Conservation (phyloP, 1,284 basidiomycete species). For the Meira nashicola region DNA sequence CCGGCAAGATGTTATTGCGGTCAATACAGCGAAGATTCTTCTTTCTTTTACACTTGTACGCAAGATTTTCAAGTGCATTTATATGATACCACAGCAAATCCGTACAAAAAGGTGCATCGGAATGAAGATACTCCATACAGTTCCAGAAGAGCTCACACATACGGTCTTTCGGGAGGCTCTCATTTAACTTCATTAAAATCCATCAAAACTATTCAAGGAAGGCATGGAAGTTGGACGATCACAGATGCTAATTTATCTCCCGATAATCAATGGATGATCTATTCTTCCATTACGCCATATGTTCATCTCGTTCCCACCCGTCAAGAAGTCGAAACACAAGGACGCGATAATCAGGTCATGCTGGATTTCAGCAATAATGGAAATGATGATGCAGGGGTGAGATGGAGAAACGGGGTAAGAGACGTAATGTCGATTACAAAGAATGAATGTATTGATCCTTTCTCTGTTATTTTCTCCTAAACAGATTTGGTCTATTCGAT, state of each 20-base stretch:
- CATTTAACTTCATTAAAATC: slow-evolving; percentile 41
- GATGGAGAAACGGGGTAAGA: slow-evolving; percentile 43
- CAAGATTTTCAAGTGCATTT: slow-evolving; percentile 79
- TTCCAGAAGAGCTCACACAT: neutral
- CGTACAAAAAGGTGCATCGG: neutral
- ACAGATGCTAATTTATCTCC: slow-evolving; percentile 82
- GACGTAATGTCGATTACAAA: slow-evolving; percentile 2
- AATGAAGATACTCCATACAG: slow-evolving; percentile 1
- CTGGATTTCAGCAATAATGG: slow-evolving; percentile 52
- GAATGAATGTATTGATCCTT: neutral
- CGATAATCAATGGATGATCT: slow-evolving; percentile 89
- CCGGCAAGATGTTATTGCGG: slow-evolving; percentile 81
- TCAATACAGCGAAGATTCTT: slow-evolving; percentile 67
- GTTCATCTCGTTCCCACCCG: slow-evolving; percentile 78
- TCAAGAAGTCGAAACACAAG: slow-evolving; percentile 40
- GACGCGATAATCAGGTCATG: slow-evolving; percentile 40
- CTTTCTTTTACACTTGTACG: slow-evolving; percentile 55
- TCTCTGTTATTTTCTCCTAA: neutral
- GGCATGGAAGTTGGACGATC: slow-evolving; percentile 46
- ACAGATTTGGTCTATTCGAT: slow-evolving; percentile 83
- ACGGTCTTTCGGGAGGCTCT: neutral
- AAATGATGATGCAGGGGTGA: slow-evolving; percentile 51
- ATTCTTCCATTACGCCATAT: slow-evolving; percentile 59
- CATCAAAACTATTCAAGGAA: slow-evolving; percentile 46
- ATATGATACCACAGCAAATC: slow-evolving; percentile 66